These are phyloP conservation scores for Barnettozyma californica DNA, from an alignment of 805 yeast genomes.

Conservation along the genomic window DNA sequence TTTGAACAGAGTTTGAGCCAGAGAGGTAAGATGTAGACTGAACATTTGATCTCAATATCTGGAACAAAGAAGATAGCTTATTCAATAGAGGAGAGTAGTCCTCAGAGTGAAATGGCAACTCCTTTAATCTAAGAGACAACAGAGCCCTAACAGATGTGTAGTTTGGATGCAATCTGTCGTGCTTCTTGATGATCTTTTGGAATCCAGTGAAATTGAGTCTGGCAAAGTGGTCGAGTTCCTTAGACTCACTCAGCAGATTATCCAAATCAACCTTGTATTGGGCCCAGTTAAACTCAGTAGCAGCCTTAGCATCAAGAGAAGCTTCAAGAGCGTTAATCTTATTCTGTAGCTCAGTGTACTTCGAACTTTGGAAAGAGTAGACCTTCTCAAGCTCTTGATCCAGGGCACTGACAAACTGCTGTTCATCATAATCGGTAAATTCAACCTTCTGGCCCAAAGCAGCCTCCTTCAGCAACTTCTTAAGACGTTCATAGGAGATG, in stretches of 20 bases:
- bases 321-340: constrained; percentile 61
- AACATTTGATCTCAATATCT: constrained; percentile 72
- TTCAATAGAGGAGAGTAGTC: constrained; percentile 89
- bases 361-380: constrained; percentile 61
- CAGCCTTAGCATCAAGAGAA: constrained; percentile 40
- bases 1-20: constrained; percentile 20
- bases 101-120: constrained; percentile 88
- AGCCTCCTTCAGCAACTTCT: constrained; percentile 65
- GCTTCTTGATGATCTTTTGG: constrained; percentile 90
- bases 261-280: constrained; percentile 68
- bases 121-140: constrained; percentile 79
- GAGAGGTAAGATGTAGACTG: constrained; percentile 27
- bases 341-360: constrained; percentile 63
- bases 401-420: constrained; percentile 56
- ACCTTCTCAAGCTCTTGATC: constrained; percentile 75
- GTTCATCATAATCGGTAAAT: constrained; percentile 73
- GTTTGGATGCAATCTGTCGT: constrained; percentile 82
- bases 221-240: constrained; percentile 84
- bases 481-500: constrained; percentile 59
- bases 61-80: constrained; percentile 75
- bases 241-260: constrained; percentile 65
- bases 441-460: constrained; percentile 34
- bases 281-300: constrained; percentile 45
- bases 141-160: constrained; percentile 84
- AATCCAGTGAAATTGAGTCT: constrained; percentile 93